Conservation (phyloP, 1,284 basidiomycete genomes). For the Malassezia furfur region DNA sequence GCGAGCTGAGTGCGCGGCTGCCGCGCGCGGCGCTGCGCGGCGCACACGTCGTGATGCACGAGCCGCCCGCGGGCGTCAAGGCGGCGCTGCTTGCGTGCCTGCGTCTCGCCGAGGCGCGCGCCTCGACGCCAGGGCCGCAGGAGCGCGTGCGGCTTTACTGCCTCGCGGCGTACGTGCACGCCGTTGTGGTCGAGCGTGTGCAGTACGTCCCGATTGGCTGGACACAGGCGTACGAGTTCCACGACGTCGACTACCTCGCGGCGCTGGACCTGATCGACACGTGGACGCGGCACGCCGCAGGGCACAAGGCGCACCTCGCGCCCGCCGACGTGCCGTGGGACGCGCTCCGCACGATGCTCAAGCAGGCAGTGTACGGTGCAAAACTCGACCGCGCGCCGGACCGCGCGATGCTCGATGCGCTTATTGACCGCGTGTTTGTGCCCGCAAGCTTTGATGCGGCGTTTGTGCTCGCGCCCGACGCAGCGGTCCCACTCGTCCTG, state of each 20-base stretch:
- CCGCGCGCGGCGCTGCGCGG: constrained; percentile 42
- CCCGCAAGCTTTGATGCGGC: constrained; percentile 36
- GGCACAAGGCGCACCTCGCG: constrained; percentile 34
- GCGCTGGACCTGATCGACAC: constrained; percentile 42
- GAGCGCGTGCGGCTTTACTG: constrained; percentile 41
- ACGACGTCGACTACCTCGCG: constrained; percentile 43
- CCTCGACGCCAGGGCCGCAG: constrained; percentile 26
- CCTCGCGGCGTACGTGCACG: constrained; percentile 43
- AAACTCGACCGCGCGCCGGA: constrained; percentile 43
- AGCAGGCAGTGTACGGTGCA: constrained; percentile 43
- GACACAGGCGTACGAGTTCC: constrained; percentile 45
- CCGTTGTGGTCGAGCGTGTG: constrained; percentile 39
- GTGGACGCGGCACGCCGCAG: constrained; percentile 36
- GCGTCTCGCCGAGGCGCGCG: constrained; percentile 18
- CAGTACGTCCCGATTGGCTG: constrained; percentile 45
- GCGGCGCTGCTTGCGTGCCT: constrained; percentile 42
- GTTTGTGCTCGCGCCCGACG: constrained; percentile 36
- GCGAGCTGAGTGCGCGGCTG: constrained; percentile 43
- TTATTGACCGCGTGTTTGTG: constrained; percentile 43
- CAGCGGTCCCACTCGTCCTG: constrained; percentile 26
- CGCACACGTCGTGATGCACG: constrained; percentile 44
- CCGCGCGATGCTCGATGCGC: constrained; percentile 41
- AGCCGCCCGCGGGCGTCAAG: constrained; percentile 45
- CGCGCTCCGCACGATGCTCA: constrained; percentile 38
- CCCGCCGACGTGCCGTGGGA: constrained; percentile 43